Percentiles rank a stretch among this genome's conserved stretches.
These are phyloP conservation scores for Pulveroboletus sp. DNA, from an alignment of 768 basidiomycete species.

Conservation along the genomic window DNA sequence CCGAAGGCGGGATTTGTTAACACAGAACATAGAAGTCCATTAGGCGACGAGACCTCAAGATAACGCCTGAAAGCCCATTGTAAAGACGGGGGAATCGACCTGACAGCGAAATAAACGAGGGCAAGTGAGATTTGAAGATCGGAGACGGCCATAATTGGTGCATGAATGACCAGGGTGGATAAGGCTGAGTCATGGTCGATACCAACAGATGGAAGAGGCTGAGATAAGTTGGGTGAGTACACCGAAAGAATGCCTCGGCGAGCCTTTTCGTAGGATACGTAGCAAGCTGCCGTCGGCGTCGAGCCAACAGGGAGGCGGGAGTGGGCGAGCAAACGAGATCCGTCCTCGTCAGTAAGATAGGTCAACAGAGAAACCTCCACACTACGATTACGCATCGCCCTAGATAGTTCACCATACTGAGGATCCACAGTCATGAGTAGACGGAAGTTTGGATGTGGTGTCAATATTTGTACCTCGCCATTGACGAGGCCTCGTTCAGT, in stretches of 20 bases:
- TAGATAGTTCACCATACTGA: constrained; percentile 87
- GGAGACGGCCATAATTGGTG: constrained; percentile 28
- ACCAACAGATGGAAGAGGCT: constrained; percentile 34
- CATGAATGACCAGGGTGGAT: constrained; percentile 41
- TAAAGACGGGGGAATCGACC: constrained; percentile 12
- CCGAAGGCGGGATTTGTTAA: constrained; percentile 17
- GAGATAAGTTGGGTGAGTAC: neutral
- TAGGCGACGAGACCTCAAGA: constrained; percentile 11
- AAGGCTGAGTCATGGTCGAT: constrained; percentile 51
- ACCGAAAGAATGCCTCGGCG: constrained; percentile 23
- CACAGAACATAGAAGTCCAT: constrained; percentile 14
- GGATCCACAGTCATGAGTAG: constrained; percentile 94
- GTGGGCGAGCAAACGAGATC: constrained; percentile 42
- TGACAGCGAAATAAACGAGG: constrained; percentile 27
- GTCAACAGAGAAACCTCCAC: constrained; percentile 69
- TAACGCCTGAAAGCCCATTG: constrained; percentile 23
- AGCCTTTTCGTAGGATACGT: constrained; percentile 19
- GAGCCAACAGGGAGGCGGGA: constrained; percentile 43
- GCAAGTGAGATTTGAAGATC: constrained; percentile 15
- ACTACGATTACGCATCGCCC: constrained; percentile 98
- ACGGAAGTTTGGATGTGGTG: constrained; percentile 86
- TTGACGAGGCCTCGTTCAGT: constrained; percentile 86
- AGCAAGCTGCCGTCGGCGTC: constrained; percentile 4
- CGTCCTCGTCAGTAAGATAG: constrained; percentile 44
- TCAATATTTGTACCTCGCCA: constrained; percentile 69